Evolutionary conservation across 805 yeast species (phyloP).

Genomic region (Starmerella powellii): DNA sequence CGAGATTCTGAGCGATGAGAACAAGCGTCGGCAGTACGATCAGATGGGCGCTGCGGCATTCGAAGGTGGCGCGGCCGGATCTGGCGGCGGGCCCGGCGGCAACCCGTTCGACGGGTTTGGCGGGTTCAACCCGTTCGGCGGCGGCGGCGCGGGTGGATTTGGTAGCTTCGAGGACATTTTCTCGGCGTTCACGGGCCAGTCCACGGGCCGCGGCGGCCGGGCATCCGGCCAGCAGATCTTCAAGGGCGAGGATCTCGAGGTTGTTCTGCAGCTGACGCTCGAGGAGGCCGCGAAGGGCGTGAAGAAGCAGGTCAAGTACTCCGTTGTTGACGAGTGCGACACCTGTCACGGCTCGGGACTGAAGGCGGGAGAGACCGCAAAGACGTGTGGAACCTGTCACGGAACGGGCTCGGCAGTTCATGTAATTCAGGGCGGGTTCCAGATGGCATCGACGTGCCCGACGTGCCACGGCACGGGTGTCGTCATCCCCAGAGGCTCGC

Average conservation of each 20-base stretch:
- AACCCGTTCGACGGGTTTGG: slow-evolving; percentile 30
- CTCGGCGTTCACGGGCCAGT: slow-evolving; percentile 39
- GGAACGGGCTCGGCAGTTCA: slow-evolving; percentile 91
- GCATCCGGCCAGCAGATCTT: slow-evolving; percentile 49
- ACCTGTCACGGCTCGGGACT: slow-evolving; percentile 81
- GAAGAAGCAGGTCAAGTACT: slow-evolving; percentile 52
- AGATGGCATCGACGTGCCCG: slow-evolving; percentile 86
- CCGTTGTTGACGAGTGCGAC: slow-evolving; percentile 61
- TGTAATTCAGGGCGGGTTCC: slow-evolving; percentile 81
- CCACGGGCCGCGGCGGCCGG: slow-evolving; percentile 29
- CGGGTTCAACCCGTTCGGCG: slow-evolving; percentile 29
- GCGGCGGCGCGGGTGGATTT: slow-evolving; percentile 32
- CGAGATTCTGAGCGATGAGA: slow-evolving; percentile 76
- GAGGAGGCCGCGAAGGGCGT: slow-evolving; percentile 82
- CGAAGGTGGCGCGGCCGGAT: slow-evolving; percentile 40
- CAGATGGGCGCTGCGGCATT: slow-evolving; percentile 84
- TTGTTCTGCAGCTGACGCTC: slow-evolving; percentile 58
- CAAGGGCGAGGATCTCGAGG: slow-evolving; percentile 81
- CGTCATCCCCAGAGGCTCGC: slow-evolving; percentile 49
- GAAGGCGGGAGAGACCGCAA: slow-evolving; percentile 58
- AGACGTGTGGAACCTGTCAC: slow-evolving; percentile 75
- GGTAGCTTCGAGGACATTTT: slow-evolving; percentile 52
- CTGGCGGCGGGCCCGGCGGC: slow-evolving; percentile 39
- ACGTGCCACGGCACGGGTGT: slow-evolving; percentile 87
- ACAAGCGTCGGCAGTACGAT: slow-evolving; percentile 78